These are phyloP conservation scores for Wallacemonas sp. DNA, from an alignment of 208 protist species.

Conservation along the genomic window DNA sequence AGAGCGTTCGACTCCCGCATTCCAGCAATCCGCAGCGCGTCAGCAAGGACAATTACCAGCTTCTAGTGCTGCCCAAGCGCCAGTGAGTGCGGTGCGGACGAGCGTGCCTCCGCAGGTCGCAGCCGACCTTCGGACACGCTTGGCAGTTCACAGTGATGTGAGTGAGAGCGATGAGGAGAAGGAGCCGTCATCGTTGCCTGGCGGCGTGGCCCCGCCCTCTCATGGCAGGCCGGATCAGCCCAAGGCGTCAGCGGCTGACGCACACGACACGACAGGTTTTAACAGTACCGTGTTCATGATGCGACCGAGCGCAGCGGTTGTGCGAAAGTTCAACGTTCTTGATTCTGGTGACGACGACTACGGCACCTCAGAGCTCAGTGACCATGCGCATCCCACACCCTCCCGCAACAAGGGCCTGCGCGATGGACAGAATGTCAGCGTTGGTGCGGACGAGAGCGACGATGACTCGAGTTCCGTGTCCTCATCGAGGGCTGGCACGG, in stretches of 20 bases:
- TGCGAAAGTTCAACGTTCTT: conserved; percentile 14
- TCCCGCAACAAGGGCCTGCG: conserved; percentile 11
- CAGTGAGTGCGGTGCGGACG: neutral
- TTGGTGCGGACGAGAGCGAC: neutral
- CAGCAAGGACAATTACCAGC: neutral
- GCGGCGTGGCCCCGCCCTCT: neutral
- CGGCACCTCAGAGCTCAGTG: neutral
- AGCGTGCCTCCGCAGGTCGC: neutral
- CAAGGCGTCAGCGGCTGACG: neutral
- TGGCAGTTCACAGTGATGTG: conserved; percentile 6
- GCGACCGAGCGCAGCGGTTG: conserved; percentile 3
- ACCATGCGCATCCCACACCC: neutral
- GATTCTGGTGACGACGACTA: conserved; percentile 7
- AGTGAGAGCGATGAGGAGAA: conserved; percentile 11
- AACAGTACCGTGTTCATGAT: conserved; percentile 7
- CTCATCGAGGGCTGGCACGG: conserved; percentile 1
- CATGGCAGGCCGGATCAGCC: no score
- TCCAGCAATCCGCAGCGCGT: neutral
- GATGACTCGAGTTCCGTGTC: neutral
- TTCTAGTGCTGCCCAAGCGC: neutral
- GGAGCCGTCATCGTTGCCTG: neutral
- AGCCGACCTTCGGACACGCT: neutral
- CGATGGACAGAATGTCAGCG: conserved; percentile 5
- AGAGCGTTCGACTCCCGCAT: neutral
- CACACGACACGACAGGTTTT: neutral